Percentiles rank a stretch among this genome's conserved stretches.
phyloP scores from a whole-genome alignment of 1,139 yeast species.

The Cylindricascospora bacillispora region DNA sequence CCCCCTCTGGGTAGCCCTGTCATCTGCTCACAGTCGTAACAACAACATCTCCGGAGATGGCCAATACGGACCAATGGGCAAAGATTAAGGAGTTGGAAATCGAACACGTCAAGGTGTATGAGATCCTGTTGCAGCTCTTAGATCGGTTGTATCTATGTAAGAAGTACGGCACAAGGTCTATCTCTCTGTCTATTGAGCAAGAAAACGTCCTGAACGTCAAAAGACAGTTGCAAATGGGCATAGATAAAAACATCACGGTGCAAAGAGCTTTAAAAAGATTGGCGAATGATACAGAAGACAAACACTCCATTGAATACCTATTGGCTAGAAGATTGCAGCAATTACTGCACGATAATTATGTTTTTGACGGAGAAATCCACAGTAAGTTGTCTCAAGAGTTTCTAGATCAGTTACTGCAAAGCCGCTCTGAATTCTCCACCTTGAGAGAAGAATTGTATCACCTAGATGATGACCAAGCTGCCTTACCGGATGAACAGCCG shows the following conservation, averaged over 20 bases:
- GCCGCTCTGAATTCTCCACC: neutral
- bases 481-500: neutral
- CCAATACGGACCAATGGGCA: too few relatives aligned
- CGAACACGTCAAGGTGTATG: conserved; percentile 16
- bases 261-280: conserved; percentile 7
- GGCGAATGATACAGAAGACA: neutral
- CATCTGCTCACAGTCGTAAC: too few relatives aligned
- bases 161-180: conserved; percentile 4
- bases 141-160: conserved; percentile 18
- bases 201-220: conserved; percentile 11
- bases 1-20: too few relatives aligned
- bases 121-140: conserved; percentile 12
- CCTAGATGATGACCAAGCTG: neutral
- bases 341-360: conserved; percentile 8
- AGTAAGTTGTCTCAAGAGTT: neutral
- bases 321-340: conserved; percentile 7
- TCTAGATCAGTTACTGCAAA: neutral
- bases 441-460: conserved; percentile 3
- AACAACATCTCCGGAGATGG: too few relatives aligned
- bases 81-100: conserved; percentile 13
- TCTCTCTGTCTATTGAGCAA: conserved; percentile 5
- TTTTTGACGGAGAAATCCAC: conserved; percentile 5
- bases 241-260: conserved; percentile 18
- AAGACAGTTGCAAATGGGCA: conserved; percentile 14
- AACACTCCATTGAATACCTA: conserved; percentile 4